Conservation (phyloP, 495 filamentous ascomycete species). For the Thermothielavioides terrestris region DNA sequence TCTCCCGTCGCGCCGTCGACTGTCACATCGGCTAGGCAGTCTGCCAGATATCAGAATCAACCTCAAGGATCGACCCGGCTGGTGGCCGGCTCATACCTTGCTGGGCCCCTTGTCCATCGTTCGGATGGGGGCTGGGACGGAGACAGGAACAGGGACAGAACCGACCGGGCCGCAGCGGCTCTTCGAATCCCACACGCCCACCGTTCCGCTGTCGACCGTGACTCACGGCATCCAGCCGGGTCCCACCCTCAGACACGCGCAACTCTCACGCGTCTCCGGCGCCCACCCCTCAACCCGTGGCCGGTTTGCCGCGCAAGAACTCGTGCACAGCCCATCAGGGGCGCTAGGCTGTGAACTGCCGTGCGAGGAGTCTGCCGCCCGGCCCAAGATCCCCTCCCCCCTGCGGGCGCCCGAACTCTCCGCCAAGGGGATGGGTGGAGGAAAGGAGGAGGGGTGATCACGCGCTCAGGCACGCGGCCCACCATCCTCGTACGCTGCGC, state of each 20-base stretch:
- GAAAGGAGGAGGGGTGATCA: neutral
- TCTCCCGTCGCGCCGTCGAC: neutral
- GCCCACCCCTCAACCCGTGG: neutral
- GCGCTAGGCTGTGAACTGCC: too few species aligned
- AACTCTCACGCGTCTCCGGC: neutral
- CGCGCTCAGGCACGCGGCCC: slow-evolving; percentile 29
- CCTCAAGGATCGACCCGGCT: neutral
- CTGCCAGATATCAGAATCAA: neutral
- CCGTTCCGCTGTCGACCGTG: neutral
- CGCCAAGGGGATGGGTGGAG: neutral
- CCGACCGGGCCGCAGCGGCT: neutral
- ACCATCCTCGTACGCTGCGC: slow-evolving; percentile 33
- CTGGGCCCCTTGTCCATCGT: neutral
- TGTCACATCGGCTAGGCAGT: neutral
- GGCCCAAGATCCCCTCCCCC: too few species aligned
- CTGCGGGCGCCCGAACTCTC: too few species aligned
- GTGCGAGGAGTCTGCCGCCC: too few species aligned
- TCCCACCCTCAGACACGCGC: neutral
- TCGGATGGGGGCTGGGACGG: neutral
- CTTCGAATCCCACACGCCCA: neutral
- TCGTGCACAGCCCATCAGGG: too few species aligned
- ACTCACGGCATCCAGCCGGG: neutral
- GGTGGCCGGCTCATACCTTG: neutral
- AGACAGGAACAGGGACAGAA: neutral
- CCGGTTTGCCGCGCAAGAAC: neutral